Evolutionary conservation across 495 filamentous ascomycete species (phyloP), one percentile per base, ranked within the genome.

Genomic region (Podospora appendiculata): DNA sequence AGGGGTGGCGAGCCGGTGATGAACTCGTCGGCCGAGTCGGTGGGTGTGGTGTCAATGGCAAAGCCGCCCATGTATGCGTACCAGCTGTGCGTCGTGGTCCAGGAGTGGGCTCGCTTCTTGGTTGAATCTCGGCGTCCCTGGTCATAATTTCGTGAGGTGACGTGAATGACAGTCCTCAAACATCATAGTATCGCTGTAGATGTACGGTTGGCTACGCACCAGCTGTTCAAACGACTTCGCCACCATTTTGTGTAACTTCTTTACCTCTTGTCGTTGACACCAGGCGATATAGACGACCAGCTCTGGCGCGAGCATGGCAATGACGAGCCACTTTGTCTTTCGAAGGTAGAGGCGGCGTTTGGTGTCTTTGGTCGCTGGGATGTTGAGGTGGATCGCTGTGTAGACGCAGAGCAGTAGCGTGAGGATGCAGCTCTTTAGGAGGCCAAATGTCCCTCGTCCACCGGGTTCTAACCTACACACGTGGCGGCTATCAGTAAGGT

Each of bases 321-420:
- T 35, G 4, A 55, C 7, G 12, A 51, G 36, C 54, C 58, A 61
- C 17, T 9, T 50, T 4, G 42, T 12, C 47, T 48, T 54, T 40
- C 44, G 13, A 16, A 32, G 11, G 32, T 11, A n/a, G 12, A 34
- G 18, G 10, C 1, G 33, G 12, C 6, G 33, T 6, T 16, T 33
- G 6, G 35, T 12, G 10, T n/a, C 8, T 12, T 45, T 34, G 18
- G 35, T 10, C 8, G 47, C 66, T 65, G 58, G 58, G 12, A 60
- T 49, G 39, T 60, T 57, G 50, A 60, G 50, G 25, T 60, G 58
- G 17, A 59, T 18, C 4, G 57, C 57, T n/a, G 57, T 55, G 34
- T 55, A 59, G 11, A 59, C 35, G 35, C 53, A 59, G 19, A 47
- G 41, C 10, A 55, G 34, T 3, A 59, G 18, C 8, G 57, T 59